phyloP scores from a whole-genome alignment of 2,329 filamentous ascomycete species.

The Aspergillus sp. region DNA sequence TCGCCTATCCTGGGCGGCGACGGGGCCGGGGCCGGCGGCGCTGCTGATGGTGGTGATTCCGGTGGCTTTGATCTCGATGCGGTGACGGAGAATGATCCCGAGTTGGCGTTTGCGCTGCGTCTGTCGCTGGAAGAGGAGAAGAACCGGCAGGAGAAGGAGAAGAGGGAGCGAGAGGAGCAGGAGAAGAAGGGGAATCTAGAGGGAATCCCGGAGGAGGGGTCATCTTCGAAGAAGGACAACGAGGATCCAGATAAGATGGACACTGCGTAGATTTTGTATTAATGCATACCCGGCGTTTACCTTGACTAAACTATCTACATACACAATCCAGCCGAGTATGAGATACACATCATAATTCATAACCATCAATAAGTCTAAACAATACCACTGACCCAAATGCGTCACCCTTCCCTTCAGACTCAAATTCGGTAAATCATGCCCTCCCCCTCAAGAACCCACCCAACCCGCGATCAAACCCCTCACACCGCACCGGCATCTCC shows the following conservation, averaged over 20 bases:
- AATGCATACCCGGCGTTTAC: slow-evolving; percentile 46
- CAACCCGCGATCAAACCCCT: slow-evolving; percentile 89
- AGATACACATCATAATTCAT: neutral
- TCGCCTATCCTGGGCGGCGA: slow-evolving; percentile 90
- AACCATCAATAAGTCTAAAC: neutral
- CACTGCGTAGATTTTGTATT: slow-evolving; percentile 64
- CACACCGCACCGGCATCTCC: slow-evolving; percentile 96
- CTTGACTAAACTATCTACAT: slow-evolving; percentile 16
- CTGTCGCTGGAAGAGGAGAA: slow-evolving; percentile 99
- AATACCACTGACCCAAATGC: neutral
- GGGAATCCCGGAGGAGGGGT: slow-evolving; percentile 78
- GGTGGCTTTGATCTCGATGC: slow-evolving; percentile 76
- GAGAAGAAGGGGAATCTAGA: slow-evolving; percentile 78
- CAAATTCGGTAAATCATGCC: slow-evolving; percentile 24
- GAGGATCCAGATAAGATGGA: slow-evolving; percentile 83
- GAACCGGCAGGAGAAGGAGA: slow-evolving; percentile 85
- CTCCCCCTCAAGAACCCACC: slow-evolving; percentile 74
- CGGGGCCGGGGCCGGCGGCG: slow-evolving; percentile 60
- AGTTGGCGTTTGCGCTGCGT: slow-evolving; percentile 88
- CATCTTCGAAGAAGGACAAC: slow-evolving; percentile 63
- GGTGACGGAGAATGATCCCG: slow-evolving; percentile 81
- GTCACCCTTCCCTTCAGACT: neutral
- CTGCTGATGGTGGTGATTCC: slow-evolving; percentile 58
- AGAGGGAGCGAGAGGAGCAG: slow-evolving; percentile 72
- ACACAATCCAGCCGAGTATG: neutral